Conservation (phyloP, 2,329 filamentous ascomycete species). For the Coniochaeta sp. region DNA sequence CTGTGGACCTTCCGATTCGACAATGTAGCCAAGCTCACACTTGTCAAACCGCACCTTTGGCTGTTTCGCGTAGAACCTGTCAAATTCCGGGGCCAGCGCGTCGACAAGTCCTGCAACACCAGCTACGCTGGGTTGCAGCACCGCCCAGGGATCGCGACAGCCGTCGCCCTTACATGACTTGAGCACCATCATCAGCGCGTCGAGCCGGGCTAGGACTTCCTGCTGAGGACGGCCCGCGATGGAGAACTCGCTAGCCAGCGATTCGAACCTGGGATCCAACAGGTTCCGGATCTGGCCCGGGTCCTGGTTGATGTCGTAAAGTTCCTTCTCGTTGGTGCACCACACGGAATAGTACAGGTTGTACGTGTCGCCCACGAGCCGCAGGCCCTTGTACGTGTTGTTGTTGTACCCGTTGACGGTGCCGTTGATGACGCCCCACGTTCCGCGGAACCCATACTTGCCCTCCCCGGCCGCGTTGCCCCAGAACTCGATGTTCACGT, state of each 20-base stretch:
- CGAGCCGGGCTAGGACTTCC: too few species aligned
- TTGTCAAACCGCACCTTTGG: too few species aligned
- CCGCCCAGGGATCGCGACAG: too few species aligned
- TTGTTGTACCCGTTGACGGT: slow-evolving; percentile 16
- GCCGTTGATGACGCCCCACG: neutral
- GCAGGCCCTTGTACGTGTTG: slow-evolving; percentile 50
- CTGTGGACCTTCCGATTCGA: too few species aligned
- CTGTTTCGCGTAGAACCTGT: too few species aligned
- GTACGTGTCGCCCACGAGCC: slow-evolving; percentile 38
- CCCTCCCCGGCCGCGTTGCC: slow-evolving; percentile 23
- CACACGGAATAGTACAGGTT: slow-evolving; percentile 50
- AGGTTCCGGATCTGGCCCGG: neutral
- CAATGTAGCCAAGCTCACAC: too few species aligned
- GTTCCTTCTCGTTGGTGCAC: slow-evolving; percentile 44
- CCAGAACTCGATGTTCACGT: slow-evolving; percentile 48
- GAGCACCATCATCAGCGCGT: too few species aligned
- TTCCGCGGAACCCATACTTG: slow-evolving; percentile 11
- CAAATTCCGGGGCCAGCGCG: too few species aligned
- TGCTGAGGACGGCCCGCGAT: neutral
- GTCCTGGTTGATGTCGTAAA: slow-evolving; percentile 29
- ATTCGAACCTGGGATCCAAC: neutral
- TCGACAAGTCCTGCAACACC: too few species aligned
- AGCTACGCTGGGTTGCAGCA: too few species aligned
- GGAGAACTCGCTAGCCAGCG: neutral
- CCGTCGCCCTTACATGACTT: too few species aligned